Evolutionary conservation across 2,329 filamentous ascomycete species (phyloP).

Genomic region (Fusarium transvaalense): DNA sequence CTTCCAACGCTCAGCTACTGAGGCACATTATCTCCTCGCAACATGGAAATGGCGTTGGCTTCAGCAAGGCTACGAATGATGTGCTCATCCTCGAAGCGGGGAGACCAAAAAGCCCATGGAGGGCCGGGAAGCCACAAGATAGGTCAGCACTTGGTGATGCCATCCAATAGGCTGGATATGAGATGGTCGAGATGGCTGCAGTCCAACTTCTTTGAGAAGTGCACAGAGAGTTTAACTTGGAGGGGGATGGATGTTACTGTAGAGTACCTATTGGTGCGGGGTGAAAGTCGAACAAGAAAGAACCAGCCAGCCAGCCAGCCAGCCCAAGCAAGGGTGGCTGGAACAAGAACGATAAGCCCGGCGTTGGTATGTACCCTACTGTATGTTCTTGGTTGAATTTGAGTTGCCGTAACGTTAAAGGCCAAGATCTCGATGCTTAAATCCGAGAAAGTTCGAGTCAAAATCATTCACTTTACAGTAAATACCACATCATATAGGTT

Average conservation of each 20-base stretch:
- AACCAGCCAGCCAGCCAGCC: too few relatives aligned
- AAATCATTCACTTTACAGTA: background rate
- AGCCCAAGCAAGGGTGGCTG: conserved; percentile 11
- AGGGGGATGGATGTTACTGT: background rate
- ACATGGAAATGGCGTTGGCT: conserved; percentile 26
- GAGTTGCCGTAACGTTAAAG: background rate
- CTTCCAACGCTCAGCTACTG: background rate
- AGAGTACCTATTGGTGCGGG: conserved; percentile 32
- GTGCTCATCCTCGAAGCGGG: conserved; percentile 32
- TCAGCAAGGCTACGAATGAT: conserved; percentile 36
- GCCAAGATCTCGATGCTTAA: conserved; percentile 14
- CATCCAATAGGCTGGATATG: conserved; percentile 34
- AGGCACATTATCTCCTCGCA: conserved; percentile 30
- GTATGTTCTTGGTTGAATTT: background rate
- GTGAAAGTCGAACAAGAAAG: conserved; percentile 1
- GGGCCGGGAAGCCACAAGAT: conserved; percentile 33
- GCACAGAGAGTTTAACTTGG: conserved; percentile 26
- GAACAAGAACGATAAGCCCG: conserved; percentile 19
- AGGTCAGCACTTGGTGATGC: conserved; percentile 19
- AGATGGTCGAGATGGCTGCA: conserved; percentile 31
- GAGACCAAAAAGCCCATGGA: conserved; percentile 33
- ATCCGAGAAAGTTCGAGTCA: background rate
- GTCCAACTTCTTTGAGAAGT: conserved; percentile 32
- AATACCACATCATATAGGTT: background rate
- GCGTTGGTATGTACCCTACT: background rate